These are phyloP conservation scores for Paracoccidioides lutzii DNA, from an alignment of 2,329 filamentous ascomycete species.

Conservation along the genomic window DNA sequence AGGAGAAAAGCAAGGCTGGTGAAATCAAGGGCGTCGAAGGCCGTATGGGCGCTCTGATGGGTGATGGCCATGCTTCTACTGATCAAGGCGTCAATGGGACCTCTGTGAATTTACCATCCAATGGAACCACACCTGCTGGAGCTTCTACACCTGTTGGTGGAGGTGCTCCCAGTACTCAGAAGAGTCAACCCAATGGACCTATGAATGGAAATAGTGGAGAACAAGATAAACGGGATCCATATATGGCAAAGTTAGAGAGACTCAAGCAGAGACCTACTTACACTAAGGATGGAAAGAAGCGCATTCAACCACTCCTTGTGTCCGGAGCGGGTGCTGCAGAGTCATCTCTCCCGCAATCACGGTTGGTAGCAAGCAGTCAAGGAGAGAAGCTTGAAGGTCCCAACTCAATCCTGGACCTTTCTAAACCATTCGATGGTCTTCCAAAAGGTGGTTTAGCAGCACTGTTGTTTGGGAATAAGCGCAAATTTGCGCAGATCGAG, in stretches of 20 bases:
- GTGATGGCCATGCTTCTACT: constrained; percentile 51
- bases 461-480: constrained; percentile 84
- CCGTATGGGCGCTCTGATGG: constrained; percentile 97
- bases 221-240: constrained; percentile 34
- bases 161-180: constrained; percentile 13
- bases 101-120: constrained; percentile 25
- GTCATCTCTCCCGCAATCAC: constrained; percentile 78
- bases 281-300: constrained; percentile 93
- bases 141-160: constrained; percentile 20
- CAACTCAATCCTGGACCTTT: constrained; percentile 74
- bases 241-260: constrained; percentile 48
- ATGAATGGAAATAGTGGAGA: constrained; percentile 13
- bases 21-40: constrained; percentile 84
- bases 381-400: constrained; percentile 56
- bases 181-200: constrained; percentile 26
- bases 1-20: constrained; percentile 83
- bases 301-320: constrained; percentile 81
- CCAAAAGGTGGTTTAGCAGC: constrained; percentile 78
- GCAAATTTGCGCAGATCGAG: constrained; percentile 62
- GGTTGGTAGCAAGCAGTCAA: constrained; percentile 61
- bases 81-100: constrained; percentile 41
- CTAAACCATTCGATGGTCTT: constrained; percentile 84
- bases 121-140: constrained; percentile 31
- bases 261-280: constrained; percentile 88
- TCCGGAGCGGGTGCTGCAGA: constrained; percentile 78